Evolutionary conservation across 2,329 filamentous ascomycete species (phyloP).

Genomic region (Blastomyces silverae): DNA sequence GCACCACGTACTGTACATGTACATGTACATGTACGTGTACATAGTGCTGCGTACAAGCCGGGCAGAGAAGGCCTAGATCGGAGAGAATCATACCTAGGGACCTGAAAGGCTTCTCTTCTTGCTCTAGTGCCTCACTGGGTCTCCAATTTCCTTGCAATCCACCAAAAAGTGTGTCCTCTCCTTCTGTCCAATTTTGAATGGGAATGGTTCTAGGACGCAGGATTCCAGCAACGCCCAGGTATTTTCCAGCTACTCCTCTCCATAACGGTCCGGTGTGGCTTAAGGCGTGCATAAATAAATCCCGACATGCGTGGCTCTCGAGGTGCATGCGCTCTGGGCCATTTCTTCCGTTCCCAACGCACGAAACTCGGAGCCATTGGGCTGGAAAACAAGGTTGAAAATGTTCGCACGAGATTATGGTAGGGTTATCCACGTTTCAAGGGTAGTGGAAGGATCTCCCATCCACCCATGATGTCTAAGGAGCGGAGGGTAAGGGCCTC

Average conservation of each 20-base stretch:
- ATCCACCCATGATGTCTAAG: neutral
- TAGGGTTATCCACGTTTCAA: neutral
- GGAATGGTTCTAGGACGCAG: neutral
- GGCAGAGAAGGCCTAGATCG: neutral
- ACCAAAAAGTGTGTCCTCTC: neutral
- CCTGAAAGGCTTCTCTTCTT: neutral
- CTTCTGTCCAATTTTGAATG: neutral
- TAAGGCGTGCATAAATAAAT: neutral
- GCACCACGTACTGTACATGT: too few relatives aligned
- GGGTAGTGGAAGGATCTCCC: neutral
- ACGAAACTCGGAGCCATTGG: neutral
- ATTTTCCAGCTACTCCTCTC: neutral
- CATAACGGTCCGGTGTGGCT: constrained; percentile 3
- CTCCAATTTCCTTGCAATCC: neutral
- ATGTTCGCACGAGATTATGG: neutral
- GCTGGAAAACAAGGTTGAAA: neutral
- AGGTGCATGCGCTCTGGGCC: neutral
- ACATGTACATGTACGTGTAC: too few relatives aligned
- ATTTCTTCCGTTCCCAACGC: neutral
- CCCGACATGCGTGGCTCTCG: neutral
- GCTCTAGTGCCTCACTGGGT: constrained; percentile 1
- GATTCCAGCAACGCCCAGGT: neutral
- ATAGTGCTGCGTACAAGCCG: neutral
- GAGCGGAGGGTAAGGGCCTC: neutral
- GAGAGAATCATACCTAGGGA: neutral